These are phyloP conservation scores for Colletotrichum tofieldiae DNA, from an alignment of 2,329 filamentous ascomycete species.

Conservation along the genomic window DNA sequence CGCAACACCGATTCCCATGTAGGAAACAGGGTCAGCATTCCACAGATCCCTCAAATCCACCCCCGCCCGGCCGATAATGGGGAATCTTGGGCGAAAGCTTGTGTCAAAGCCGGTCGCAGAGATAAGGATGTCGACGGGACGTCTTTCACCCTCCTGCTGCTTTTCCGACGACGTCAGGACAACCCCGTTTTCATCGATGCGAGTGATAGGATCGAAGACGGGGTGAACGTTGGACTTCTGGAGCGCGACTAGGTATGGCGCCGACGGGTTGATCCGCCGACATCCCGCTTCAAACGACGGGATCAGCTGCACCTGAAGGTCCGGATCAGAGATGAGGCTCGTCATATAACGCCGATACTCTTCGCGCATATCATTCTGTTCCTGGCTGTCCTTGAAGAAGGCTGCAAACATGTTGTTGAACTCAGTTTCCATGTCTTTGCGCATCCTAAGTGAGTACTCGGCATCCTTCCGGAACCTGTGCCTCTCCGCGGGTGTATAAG, in stretches of 20 bases:
- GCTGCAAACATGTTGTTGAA: slow-evolving; percentile 58
- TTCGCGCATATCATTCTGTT: slow-evolving; percentile 1
- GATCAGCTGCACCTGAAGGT: slow-evolving; percentile 43
- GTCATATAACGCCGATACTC: not conserved
- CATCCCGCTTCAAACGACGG: slow-evolving; percentile 47
- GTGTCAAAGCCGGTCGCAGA: slow-evolving; percentile 47
- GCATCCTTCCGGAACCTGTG: slow-evolving; percentile 25
- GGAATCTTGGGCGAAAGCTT: slow-evolving; percentile 45
- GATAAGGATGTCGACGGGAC: slow-evolving; percentile 43
- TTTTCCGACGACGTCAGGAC: slow-evolving; percentile 45
- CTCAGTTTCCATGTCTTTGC: slow-evolving; percentile 56
- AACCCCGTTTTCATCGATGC: slow-evolving; percentile 49
- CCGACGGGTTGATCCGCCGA: slow-evolving; percentile 53
- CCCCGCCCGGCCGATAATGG: slow-evolving; percentile 44
- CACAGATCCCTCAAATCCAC: slow-evolving; percentile 45
- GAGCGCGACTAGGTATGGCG: slow-evolving; percentile 58
- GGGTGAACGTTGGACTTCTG: slow-evolving; percentile 58
- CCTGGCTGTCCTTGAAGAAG: slow-evolving; percentile 53
- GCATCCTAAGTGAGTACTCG: slow-evolving; percentile 39
- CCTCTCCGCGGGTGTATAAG: slow-evolving; percentile 24
- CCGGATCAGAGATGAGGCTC: not conserved
- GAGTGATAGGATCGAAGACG: slow-evolving; percentile 49
- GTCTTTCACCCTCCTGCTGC: not conserved
- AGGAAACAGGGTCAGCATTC: slow-evolving; percentile 48
- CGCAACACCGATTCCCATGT: slow-evolving; percentile 51